A percentile compares a stretch with the other conserved stretches of the same genome.
Evolutionary conservation across 805 yeast genomes (phyloP).

Genomic region (Wickerhamiella kurtzmanii): DNA sequence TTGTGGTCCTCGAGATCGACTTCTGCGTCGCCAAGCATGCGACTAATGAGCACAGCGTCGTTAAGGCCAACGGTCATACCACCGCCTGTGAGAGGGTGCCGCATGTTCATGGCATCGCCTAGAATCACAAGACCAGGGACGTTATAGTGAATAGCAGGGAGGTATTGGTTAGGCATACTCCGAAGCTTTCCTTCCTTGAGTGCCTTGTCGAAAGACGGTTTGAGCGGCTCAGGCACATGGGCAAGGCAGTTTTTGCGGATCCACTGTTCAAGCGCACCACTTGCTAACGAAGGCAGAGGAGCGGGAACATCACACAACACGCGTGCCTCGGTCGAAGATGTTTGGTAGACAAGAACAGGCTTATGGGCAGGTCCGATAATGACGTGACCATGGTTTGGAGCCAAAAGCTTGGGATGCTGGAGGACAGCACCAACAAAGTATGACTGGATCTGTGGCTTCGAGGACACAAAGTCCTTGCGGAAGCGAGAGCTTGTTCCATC

Average conservation of each 20-base stretch:
- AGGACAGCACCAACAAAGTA: constrained; percentile 79
- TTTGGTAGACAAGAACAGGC: constrained; percentile 82
- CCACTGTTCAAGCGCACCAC: constrained; percentile 47
- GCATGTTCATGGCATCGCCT: constrained; percentile 93
- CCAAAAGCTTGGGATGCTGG: constrained; percentile 61
- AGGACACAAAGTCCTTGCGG: constrained; percentile 56
- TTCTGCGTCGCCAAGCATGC: constrained; percentile 41
- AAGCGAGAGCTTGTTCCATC: constrained; percentile 94
- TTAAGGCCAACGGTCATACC: constrained; percentile 97
- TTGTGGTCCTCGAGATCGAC: constrained; percentile 48
- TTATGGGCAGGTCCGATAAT: constrained; percentile 65
- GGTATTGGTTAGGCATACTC: constrained; percentile 87
- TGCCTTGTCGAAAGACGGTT: constrained; percentile 59
- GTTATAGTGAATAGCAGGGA: constrained; percentile 59
- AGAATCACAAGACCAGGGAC: constrained; percentile 65
- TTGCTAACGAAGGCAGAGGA: constrained; percentile 52
- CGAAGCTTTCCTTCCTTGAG: constrained; percentile 46
- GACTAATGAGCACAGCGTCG: constrained; percentile 61
- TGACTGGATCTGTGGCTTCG: constrained; percentile 58
- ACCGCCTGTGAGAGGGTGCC: constrained; percentile 97
- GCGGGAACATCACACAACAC: constrained; percentile 79
- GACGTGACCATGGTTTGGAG: constrained; percentile 75
- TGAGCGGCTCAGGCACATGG: constrained; percentile 46
- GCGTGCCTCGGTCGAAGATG: constrained; percentile 69
- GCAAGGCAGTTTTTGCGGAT: constrained; percentile 49